phyloP scores from a whole-genome alignment of 2,329 filamentous ascomycete species.

The Cladosporium sp. region DNA sequence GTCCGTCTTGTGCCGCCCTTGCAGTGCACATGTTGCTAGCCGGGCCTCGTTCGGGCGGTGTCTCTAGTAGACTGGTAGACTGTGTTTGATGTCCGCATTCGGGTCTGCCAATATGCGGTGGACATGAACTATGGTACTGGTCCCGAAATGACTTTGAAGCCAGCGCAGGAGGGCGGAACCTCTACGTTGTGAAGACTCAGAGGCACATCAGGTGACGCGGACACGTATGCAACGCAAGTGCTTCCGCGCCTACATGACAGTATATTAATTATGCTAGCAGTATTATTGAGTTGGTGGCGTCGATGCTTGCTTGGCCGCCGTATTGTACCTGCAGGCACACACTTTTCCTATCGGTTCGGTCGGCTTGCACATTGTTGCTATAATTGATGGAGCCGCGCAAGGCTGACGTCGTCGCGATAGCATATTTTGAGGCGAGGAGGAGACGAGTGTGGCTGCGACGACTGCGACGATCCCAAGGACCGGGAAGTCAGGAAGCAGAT shows the following conservation, averaged over 20 bases:
- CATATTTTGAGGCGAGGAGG: not conserved
- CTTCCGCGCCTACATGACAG: not conserved
- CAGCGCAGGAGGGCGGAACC: constrained; percentile 8
- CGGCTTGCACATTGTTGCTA: not conserved
- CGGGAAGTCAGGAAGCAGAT: constrained; percentile 9
- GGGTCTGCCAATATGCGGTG: constrained; percentile 16
- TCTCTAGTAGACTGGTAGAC: not conserved
- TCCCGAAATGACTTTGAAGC: not conserved
- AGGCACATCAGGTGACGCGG: constrained; percentile 1
- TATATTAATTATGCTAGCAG: not conserved
- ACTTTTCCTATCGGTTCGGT: constrained; percentile 3
- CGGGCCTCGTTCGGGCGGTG: constrained; percentile 9
- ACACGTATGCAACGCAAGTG: constrained; percentile 3
- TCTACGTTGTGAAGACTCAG: constrained; percentile 3
- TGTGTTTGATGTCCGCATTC: not conserved
- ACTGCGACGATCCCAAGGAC: not conserved
- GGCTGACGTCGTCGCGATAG: constrained; percentile 1
- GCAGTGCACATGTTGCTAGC: constrained; percentile 10
- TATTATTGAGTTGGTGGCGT: constrained; percentile 14
- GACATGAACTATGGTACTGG: constrained; percentile 17
- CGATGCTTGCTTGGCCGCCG: constrained; percentile 3
- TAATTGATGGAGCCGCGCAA: constrained; percentile 3
- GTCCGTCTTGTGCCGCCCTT: constrained; percentile 17
- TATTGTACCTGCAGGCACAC: constrained; percentile 12
- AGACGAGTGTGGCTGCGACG: not conserved